Evolutionary conservation across 73 alveolate genomes (phyloP).

Genomic region (Paramecium primaurelia): DNA sequence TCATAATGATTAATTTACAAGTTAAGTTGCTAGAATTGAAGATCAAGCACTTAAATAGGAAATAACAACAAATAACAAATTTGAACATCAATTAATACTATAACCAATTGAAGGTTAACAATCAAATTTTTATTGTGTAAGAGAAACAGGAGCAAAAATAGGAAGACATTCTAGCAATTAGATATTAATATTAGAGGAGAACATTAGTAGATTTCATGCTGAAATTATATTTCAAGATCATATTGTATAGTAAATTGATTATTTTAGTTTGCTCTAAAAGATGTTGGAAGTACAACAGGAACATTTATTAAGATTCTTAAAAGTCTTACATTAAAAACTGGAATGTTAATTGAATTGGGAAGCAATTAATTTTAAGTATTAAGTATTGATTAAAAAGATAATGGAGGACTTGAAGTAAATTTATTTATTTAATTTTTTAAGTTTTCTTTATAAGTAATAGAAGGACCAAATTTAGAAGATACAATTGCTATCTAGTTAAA

Average conservation of each 20-base stretch:
- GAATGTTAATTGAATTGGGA: constrained; percentile 85
- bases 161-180: constrained; percentile 84
- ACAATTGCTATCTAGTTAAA: background rate
- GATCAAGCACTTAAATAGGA: background rate
- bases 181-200: constrained; percentile 76
- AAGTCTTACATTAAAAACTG: constrained; percentile 63
- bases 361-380: constrained; percentile 70
- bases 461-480: constrained; percentile 40
- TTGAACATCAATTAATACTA: constrained; percentile 58
- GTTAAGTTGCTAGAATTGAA: background rate
- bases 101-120: constrained; percentile 78
- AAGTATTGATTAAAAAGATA: constrained; percentile 16
- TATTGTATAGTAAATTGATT: background rate
- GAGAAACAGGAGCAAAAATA: constrained; percentile 79
- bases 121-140: constrained; percentile 76
- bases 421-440: background rate
- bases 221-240: constrained; percentile 29
- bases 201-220: constrained; percentile 76
- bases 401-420: background rate
- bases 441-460: background rate
- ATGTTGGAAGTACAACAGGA: constrained; percentile 84
- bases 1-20: background rate
- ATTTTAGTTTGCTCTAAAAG: constrained; percentile 61
- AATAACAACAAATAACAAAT: background rate
- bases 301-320: constrained; percentile 72